Evolutionary conservation across 2,329 filamentous ascomycete genomes (phyloP).

Genomic region (Ceratocystis colombiana): DNA sequence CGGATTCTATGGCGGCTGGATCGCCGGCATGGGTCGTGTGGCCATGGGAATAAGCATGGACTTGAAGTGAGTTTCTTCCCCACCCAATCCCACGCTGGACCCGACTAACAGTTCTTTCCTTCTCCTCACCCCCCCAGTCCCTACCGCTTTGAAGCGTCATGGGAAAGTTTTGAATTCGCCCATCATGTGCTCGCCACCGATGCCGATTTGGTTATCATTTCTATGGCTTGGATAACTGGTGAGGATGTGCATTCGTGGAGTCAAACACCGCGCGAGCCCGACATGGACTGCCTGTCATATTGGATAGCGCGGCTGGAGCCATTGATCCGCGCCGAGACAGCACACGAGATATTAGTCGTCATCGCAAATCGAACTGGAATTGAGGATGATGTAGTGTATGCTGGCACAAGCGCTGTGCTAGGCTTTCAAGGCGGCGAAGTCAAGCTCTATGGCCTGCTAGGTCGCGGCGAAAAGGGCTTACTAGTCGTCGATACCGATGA

Average conservation of each 20-base stretch:
- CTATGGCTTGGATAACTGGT: conserved; percentile 68
- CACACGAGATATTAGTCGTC: conserved; percentile 56
- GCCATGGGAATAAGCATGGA: conserved; percentile 57
- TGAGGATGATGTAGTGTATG: conserved; percentile 58
- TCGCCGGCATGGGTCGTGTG: conserved; percentile 42
- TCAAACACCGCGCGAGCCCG: conserved; percentile 47
- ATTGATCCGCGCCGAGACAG: conserved; percentile 41
- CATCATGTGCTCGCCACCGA: conserved; percentile 47
- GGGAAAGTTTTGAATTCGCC: conserved; percentile 38
- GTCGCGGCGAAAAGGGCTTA: conserved; percentile 58
- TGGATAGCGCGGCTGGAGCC: conserved; percentile 66
- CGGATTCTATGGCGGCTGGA: conserved; percentile 41
- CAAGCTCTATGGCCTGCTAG: conserved; percentile 57
- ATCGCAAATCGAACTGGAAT: conserved; percentile 60
- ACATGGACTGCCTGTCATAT: conserved; percentile 63
- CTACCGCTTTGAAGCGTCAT: conserved; percentile 35
- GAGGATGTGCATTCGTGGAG: conserved; percentile 41
- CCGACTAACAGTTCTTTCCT: background rate
- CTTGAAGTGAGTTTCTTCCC: conserved; percentile 41
- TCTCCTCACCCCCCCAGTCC: conserved; percentile 28
- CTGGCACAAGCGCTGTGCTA: conserved; percentile 63
- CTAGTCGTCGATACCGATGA: conserved; percentile 55
- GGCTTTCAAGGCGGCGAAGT: conserved; percentile 56
- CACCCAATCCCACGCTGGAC: background rate
- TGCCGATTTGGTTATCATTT: conserved; percentile 56